Evolutionary conservation across 2,329 filamentous ascomycete genomes (phyloP), one percentile per base, ranked within the genome.

Genomic region (Coleophoma eucalyptorum): DNA sequence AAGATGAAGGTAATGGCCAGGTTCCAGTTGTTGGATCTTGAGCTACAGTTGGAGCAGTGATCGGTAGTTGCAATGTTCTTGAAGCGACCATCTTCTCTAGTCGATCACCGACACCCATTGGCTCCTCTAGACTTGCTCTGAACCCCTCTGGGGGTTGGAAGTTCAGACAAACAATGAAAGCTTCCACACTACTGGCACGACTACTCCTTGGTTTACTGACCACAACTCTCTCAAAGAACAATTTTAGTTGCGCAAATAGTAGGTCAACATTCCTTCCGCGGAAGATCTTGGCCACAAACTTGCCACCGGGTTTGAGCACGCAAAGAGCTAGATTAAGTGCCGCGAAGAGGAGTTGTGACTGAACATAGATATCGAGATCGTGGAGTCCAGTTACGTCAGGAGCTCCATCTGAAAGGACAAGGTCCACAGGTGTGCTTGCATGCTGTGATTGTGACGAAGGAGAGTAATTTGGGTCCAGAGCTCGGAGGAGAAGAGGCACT

Each of bases 271-370:
- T 94, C 60, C 91, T 86, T 15, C 90, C 92, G 15, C 94, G 78
- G 73, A 99, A 99, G 54, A 99, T 97, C 75, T 99, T 99, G 53
- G 94, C 94, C 7, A 99, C 93, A 62, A 99, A 99, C 64, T 90
- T 96, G 55, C 94, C 94, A 41, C 94, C 94, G 0, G 92, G 92
- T 53, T 89, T 88, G 19, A 99, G 80, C 12, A 99, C 91, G 65
- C 93, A 96, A 12, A 97, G 82, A 0, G 94, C 91, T 3, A 99
- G 82, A 67, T 97, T 96, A 18, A 99, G 80, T 0, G 94, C 94
- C 0, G 93, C 90, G 69, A 95, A 97, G 46, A 99, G 85, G 8
- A 99, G 80, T 70, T 97, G 94, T 8, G 89, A 92, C 71, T 99
- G 94, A 16, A 99, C 89, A 70, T 99, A 99, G 60, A 97, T 97